Conservation (phyloP, 177 flowering plant species). For the Vitis hybrid region DNA sequence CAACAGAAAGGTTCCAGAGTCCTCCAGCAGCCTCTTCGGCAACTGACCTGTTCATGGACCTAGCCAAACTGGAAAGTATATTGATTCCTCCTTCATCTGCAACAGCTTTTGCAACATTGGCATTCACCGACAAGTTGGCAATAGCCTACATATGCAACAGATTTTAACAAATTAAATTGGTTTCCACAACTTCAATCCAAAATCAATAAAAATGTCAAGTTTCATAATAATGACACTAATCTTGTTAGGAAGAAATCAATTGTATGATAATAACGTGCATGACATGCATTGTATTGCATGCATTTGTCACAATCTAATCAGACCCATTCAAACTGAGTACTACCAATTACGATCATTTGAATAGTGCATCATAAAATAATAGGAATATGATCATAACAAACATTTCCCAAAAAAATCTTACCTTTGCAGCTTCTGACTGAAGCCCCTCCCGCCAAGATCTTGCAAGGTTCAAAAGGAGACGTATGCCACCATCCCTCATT, state of each 20-base stretch:
- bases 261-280: background rate
- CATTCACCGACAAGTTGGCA: conserved; percentile 94
- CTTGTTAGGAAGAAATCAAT: background rate
- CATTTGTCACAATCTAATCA: background rate
- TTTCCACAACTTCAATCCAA: too few relatives aligned
- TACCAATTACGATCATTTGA: background rate
- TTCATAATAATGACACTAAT: background rate
- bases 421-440: conserved; percentile 98
- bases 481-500: conserved; percentile 87
- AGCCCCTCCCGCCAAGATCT: conserved; percentile 90
- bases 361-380: too few relatives aligned
- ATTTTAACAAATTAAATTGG: background rate
- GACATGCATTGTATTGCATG: background rate
- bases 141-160: conserved; percentile 62
- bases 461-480: conserved; percentile 78
- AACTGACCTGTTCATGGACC: conserved; percentile 91
- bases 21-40: conserved; percentile 99
- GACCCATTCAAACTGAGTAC: background rate
- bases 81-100: conserved; percentile 95
- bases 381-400: too few relatives aligned
- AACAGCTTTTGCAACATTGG: conserved; percentile 92
- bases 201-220: background rate
- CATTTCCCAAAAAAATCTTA: conserved; percentile 16
- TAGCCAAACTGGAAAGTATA: conserved; percentile 83
- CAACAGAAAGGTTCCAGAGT: conserved; percentile 97